Base-by-base conservation (phyloP, 495 filamentous ascomycete species). In the Achaetomiella virescens region DNA sequence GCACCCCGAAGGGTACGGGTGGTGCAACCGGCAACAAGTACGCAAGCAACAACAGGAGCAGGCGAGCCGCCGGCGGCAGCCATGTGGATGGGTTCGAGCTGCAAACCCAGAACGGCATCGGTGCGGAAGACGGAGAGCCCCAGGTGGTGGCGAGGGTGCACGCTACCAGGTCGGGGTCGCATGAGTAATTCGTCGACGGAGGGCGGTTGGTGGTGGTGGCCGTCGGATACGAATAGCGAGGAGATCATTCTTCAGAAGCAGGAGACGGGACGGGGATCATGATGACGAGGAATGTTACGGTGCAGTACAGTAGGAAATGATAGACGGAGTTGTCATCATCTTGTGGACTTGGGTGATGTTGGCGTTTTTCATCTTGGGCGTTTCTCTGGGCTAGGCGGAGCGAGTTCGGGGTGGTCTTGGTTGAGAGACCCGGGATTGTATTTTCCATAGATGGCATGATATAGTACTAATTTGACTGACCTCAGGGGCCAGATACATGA, bases 191-290 rank as follows among this genome's bases (percentile, higher is more conserved):
- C 33, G 14, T 37, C 47, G 31, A 12, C 47, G 11, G 18, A 33
- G 14, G 31, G 18, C 14, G 31, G n/a, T n/a, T 18, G 11, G 48
- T 17, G 3, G 35, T 15, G 6, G 6, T 21, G 12, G n/a, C 22
- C 37, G 27, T 33, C 38, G 3, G 50, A 52, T 24, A 29, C 38
- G 0, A 52, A 52, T 24, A 52, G 50, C 37, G 50, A 52, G 40
- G 50, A 52, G 27, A 52, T 52, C 10, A 52, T 52, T 7, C 27
- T 52, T 10, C 50, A 52, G 38, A 52, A 52, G 38, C 50, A 27
- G n/a, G 36, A 29, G 5, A 9, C 6, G 24, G 18, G 15, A 8
- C 25, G 17, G 2, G 50, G 38, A 52, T 52, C 18, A 12, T 52
- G 25, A 43, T 52, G 40, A 43, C 38, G 50, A 33, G 25, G 27